These are phyloP conservation scores for Kwoniella newhampshirensis DNA, from an alignment of 768 basidiomycete species.

Conservation along the genomic window DNA sequence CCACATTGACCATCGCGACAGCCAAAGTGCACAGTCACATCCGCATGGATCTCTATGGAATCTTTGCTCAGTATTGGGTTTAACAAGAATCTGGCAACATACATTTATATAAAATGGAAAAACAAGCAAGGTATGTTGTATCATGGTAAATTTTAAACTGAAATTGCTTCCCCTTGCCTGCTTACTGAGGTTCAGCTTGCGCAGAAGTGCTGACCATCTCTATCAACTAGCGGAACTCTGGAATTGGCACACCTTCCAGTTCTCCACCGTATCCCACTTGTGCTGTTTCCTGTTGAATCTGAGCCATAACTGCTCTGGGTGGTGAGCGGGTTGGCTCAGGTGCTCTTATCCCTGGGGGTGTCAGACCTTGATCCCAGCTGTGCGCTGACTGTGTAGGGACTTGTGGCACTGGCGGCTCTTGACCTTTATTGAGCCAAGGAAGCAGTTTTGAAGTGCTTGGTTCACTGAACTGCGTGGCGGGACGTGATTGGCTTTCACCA, in stretches of 20 bases:
- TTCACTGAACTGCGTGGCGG: conserved; percentile 8
- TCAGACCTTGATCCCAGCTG: too few relatives aligned
- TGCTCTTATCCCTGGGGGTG: neutral
- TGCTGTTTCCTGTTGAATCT: neutral
- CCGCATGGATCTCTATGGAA: too few relatives aligned
- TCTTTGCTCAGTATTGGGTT: too few relatives aligned
- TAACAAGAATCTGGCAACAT: too few relatives aligned
- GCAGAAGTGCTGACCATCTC: too few relatives aligned
- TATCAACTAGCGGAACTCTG: conserved; percentile 5
- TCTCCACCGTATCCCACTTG: conserved; percentile 12
- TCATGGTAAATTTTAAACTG: too few relatives aligned
- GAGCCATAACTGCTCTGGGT: conserved; percentile 11
- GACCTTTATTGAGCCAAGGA: conserved; percentile 17
- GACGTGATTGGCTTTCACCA: conserved; percentile 1
- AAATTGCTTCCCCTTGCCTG: too few relatives aligned
- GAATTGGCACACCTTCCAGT: conserved; percentile 11
- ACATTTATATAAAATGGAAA: too few relatives aligned
- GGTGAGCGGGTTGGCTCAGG: conserved; percentile 4
- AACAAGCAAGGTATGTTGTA: too few relatives aligned
- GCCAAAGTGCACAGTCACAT: too few relatives aligned
- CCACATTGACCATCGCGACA: too few relatives aligned
- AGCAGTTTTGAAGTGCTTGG: conserved; percentile 19
- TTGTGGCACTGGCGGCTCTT: neutral
- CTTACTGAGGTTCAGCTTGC: too few relatives aligned
- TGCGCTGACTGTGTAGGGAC: neutral